Base-by-base conservation (phyloP, 78 protist genomes). In the Andalucia godoyi region DNA sequence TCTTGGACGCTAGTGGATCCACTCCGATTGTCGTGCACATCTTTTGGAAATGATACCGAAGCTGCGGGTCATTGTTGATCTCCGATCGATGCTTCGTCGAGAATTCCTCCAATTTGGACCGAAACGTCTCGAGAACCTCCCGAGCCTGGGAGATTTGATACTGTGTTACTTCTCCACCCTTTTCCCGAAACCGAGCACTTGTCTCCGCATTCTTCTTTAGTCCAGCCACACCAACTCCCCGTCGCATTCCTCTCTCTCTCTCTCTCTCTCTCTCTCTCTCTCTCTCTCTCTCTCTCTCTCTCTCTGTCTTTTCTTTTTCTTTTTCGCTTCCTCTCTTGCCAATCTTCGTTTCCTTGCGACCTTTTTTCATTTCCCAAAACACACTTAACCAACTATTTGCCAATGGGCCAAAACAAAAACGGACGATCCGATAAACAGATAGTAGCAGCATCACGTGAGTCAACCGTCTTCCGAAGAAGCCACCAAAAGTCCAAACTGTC, bases 11-110 rank as follows among this genome's bases (percentile, higher is more conserved):
- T 13, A 94, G 49, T 12, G 97, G 95, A 66, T 94, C 98, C 32
- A 91, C 95, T 30, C 95, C 95, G 9, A 91, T 80, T 32, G 17
- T 50, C 15, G 55, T 15, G 59, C 98, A 94, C 95, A 94, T 84
- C 42, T 81, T 62, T 18, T 84, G 73, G 66, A 92, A 92, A 15
- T 51, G 34, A 37, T 42, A 34, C 25, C 97, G 76, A 65, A 92
- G 87, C 45, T 70, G 83, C 27, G 98, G 96, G 42, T 86, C 76
- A 39, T 62, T 64, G 34, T 46, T 57, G 23, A 94, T 89, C 30
- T 81, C 87, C 21, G 62, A 43, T 46, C 71, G 66, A 59, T 94
- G 89, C 39, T 79, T 68, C 0, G 37, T 17, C 18, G 98, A 96
- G 80, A 93, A 93, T 13, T 71, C 74, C 29, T 87, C 89, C 21